A percentile compares a stretch with the other conserved stretches of the same genome.
Evolutionary conservation across 2,329 filamentous ascomycete genomes (phyloP).

Genomic region (Pseudogymnoascus sp.): DNA sequence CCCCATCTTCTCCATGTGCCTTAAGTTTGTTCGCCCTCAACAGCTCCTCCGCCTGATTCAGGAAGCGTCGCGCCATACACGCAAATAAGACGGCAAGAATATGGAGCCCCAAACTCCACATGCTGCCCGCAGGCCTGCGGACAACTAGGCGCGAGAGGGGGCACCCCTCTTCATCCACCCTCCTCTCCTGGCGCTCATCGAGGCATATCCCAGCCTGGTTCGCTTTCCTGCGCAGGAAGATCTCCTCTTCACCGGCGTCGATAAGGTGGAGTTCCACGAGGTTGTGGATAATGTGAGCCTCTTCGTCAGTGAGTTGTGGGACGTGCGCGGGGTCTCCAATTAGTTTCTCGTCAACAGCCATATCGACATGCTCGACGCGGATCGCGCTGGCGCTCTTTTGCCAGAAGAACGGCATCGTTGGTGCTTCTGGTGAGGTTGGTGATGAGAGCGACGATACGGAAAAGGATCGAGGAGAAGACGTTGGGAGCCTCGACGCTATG

Average conservation of each 20-base stretch:
- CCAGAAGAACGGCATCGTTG: neutral
- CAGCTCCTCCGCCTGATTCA: neutral
- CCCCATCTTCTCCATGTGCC: neutral
- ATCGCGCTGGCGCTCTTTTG: neutral
- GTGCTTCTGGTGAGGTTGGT: neutral
- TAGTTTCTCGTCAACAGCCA: neutral
- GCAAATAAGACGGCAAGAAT: neutral
- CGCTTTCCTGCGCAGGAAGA: neutral
- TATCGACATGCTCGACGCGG: neutral
- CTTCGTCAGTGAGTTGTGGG: neutral
- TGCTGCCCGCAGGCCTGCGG: neutral
- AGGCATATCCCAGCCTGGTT: neutral
- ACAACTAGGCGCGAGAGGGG: neutral
- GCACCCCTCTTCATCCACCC: neutral
- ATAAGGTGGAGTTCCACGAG: constrained; percentile 1
- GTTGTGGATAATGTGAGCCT: neutral
- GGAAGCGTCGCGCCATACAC: neutral
- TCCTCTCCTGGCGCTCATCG: neutral
- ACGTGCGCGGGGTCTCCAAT: neutral
- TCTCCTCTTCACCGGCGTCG: neutral
- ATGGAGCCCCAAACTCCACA: neutral
- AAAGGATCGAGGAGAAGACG: neutral
- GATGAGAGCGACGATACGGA: neutral
- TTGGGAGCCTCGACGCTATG: neutral
- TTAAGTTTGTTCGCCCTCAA: neutral